These are phyloP conservation scores for Mucor sp. DNA, from an alignment of 371 early-diverging fungal species.

Conservation along the genomic window DNA sequence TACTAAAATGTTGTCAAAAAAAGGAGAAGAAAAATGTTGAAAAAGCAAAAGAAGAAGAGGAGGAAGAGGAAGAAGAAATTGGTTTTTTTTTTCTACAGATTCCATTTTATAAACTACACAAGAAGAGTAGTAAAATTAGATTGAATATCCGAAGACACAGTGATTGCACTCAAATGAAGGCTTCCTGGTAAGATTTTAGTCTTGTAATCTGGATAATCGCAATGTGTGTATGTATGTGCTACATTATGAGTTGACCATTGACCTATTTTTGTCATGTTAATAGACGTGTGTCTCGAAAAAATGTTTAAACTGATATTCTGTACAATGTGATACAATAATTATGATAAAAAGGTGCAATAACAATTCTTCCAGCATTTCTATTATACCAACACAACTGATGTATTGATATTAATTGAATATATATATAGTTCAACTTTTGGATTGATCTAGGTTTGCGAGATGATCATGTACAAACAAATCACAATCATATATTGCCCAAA, in stretches of 20 bases:
- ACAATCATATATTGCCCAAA: neutral
- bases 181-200: neutral
- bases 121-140: neutral
- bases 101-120: neutral
- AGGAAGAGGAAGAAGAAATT: neutral
- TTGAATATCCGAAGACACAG: neutral
- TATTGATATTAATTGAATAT: neutral
- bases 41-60: neutral
- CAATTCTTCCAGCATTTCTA: neutral
- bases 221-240: neutral
- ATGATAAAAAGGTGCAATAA: neutral
- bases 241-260: neutral
- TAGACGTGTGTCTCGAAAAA: neutral
- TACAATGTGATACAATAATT: neutral
- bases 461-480: neutral
- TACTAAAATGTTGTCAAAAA: neutral
- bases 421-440: neutral
- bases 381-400: neutral
- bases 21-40: neutral
- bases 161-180: neutral
- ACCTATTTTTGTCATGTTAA: neutral
- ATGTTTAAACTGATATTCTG: neutral
- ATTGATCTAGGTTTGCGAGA: neutral
- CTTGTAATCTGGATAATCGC: neutral
- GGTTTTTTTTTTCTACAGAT: neutral